Evolutionary conservation across 1,284 basidiomycete genomes (phyloP), one percentile per base, ranked within the genome.

Genomic region (Fistulina hepatica): DNA sequence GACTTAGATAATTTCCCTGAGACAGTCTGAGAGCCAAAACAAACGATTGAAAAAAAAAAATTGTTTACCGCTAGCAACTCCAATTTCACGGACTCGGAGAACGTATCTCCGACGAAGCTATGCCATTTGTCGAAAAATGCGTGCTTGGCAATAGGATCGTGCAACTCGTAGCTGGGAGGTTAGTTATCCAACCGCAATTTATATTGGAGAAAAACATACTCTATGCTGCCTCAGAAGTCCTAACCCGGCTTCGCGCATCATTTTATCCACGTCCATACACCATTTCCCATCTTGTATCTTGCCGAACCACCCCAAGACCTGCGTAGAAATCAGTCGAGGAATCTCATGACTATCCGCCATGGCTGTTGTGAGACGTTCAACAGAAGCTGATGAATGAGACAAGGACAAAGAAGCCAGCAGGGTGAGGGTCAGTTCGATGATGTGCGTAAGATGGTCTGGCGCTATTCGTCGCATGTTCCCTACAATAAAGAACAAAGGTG

Each of bases 291-390:
- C 63, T n/a, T 58, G 47, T 1, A 81, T 53, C 2, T 60, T 56
- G 3, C 89, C 89, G 48, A 91, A 94, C 75, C 90, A 89, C 0
- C 57, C 53, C 63, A 93, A 73, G 7, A 92, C 67, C 48, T 88
- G 82, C 3, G 51, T 55, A 0, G 74, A 70, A 5, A 92, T 73
- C 0, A 65, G 56, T 4, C 67, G 56, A 1, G 71, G 64, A 15
- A 91, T 59, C 13, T 89, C 85, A 49, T 90, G 78, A n/a, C 82
- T 77, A 22, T 77, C 65, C 12, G 76, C 71, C 11, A 93, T 64
- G 0, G 73, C 60, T 2, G 67, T 58, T 2, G 67, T 53, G 17
- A 92, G 56, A 6, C 71, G 64, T 16, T 71, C 64, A 9, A 76
- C 64, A 1, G 72, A 60, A 1, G 67, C 71, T 2, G 67, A 58